A percentile compares a stretch with the other conserved stretches of the same genome.
Evolutionary conservation across 345 rosid genomes (phyloP).

Genomic region (Clarkia xantiana): DNA sequence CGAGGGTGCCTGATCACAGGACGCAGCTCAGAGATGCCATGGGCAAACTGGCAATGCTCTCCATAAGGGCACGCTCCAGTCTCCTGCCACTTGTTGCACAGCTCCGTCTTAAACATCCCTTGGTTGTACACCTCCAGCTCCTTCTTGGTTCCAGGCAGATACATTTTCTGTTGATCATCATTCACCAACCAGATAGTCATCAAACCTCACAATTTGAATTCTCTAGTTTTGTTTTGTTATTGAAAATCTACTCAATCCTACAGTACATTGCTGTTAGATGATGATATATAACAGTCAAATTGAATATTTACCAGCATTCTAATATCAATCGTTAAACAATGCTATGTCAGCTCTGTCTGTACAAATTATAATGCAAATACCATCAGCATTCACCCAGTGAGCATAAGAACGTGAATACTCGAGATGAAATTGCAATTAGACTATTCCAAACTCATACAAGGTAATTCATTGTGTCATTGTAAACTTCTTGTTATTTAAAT

Average conservation of each 20-base stretch:
- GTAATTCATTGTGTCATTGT: no score
- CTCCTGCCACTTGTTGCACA: slow-evolving; percentile 96
- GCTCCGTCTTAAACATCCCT: slow-evolving; percentile 85
- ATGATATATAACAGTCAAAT: no score
- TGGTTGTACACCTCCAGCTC: slow-evolving; percentile 57
- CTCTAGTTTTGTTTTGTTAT: background rate
- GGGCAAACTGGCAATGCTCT: slow-evolving; percentile 77
- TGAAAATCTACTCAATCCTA: background rate
- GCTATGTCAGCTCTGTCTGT: no score
- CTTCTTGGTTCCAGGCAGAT: slow-evolving; percentile 26
- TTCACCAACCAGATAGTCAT: background rate
- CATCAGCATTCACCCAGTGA: no score
- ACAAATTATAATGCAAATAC: no score
- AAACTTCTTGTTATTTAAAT: no score
- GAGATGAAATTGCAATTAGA: no score
- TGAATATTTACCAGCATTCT: no score
- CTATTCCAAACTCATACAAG: no score
- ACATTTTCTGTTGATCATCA: slow-evolving; percentile 22
- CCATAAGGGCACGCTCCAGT: slow-evolving; percentile 66
- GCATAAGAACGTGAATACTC: no score
- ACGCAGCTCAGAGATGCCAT: slow-evolving; percentile 71
- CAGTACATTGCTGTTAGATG: no score
- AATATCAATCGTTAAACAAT: no score
- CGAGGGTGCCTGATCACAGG: slow-evolving; percentile 86
- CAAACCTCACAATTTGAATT: background rate